These are phyloP conservation scores for Cylindrodendrum hubeiense DNA, from an alignment of 2,329 filamentous ascomycete species.

Conservation along the genomic window DNA sequence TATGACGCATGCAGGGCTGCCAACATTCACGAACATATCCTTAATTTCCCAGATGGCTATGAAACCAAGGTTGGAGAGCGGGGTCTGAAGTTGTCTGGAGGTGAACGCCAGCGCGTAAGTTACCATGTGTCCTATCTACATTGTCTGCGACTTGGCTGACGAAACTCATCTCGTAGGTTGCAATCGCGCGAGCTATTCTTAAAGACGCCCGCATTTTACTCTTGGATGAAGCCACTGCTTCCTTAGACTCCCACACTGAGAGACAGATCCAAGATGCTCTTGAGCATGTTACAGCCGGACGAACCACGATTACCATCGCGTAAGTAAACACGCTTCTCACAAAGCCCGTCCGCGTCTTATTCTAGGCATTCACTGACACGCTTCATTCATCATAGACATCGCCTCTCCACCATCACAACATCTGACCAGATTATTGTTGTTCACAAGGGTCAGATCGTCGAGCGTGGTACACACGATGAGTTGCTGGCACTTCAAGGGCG, in stretches of 20 bases:
- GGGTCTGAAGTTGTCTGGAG: conserved; percentile 68
- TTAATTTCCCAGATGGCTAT: conserved; percentile 66
- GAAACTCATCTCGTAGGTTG: conserved; percentile 49
- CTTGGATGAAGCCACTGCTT: conserved; percentile 79
- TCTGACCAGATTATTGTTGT: conserved; percentile 69
- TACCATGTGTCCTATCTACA: not conserved
- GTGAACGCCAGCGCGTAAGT: conserved; percentile 68
- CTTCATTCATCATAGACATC: conserved; percentile 54
- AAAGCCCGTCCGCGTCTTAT: not conserved
- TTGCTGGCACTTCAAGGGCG: conserved; percentile 59
- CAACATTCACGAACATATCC: conserved; percentile 67
- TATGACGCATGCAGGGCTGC: conserved; percentile 64
- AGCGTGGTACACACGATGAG: conserved; percentile 63
- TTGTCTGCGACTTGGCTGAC: conserved; percentile 7
- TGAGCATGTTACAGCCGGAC: conserved; percentile 58
- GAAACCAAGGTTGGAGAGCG: conserved; percentile 66
- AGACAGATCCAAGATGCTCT: conserved; percentile 68
- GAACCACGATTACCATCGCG: conserved; percentile 67
- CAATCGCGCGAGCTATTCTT: conserved; percentile 74
- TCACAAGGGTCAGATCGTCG: conserved; percentile 62
- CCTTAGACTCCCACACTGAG: conserved; percentile 73
- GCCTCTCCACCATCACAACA: conserved; percentile 68
- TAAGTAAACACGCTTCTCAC: conserved; percentile 39
- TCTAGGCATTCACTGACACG: conserved; percentile 7
- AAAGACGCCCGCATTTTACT: conserved; percentile 78